Evolutionary conservation across 805 yeast species (phyloP).

Genomic region (Sugiyamaella qingdaonensis): DNA sequence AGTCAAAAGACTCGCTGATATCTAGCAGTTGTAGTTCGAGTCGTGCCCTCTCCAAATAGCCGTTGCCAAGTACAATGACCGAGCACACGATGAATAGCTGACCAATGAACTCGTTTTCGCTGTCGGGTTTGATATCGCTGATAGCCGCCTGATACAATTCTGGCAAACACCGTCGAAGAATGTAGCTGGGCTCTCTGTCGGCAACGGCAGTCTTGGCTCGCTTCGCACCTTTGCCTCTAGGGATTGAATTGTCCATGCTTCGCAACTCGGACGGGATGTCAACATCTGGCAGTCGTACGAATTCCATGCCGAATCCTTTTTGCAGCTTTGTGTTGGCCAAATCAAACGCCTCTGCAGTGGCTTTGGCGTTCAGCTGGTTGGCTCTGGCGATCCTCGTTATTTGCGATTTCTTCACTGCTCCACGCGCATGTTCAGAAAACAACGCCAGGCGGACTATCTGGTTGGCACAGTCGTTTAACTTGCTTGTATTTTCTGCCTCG

Average conservation of each 20-base stretch:
- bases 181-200: neutral
- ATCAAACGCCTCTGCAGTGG: neutral
- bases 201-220: neutral
- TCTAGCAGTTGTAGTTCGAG: neutral
- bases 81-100: constrained; percentile 7
- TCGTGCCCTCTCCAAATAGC: constrained; percentile 1
- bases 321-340: constrained; percentile 7
- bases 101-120: constrained; percentile 9
- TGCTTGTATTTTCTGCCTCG: neutral
- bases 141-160: neutral
- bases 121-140: neutral
- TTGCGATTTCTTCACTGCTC: neutral
- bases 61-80: constrained; percentile 7
- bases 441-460: constrained; percentile 4
- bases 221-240: neutral
- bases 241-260: neutral
- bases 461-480: neutral
- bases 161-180: constrained; percentile 3
- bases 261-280: constrained; percentile 7
- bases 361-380: neutral
- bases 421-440: constrained; percentile 6
- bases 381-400: neutral
- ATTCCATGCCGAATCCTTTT: constrained; percentile 12
- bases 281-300: constrained; percentile 9
- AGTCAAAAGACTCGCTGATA: neutral